Conservation (phyloP, 176 grass and related monocot species). For the Triticum monococcum region DNA sequence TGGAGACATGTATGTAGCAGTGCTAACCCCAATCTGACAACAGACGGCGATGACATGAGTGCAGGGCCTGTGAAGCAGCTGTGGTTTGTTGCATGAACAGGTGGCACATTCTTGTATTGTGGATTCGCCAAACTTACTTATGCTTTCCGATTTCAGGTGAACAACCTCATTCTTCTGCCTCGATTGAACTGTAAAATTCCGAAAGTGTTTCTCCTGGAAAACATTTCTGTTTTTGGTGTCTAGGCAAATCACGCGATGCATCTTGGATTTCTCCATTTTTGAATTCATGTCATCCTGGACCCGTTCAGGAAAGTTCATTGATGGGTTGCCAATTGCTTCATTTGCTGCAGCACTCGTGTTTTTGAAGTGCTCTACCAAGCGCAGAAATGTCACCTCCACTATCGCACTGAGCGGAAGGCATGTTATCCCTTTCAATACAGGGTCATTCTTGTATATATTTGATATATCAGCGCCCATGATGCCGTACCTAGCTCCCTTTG, state of each 20-base stretch:
- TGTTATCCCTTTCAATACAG: slow-evolving; percentile 24
- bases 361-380: slow-evolving; percentile 5
- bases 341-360: slow-evolving; percentile 9
- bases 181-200: not conserved
- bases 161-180: not conserved
- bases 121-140: not conserved
- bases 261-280: slow-evolving; percentile 7
- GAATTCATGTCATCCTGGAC: slow-evolving; percentile 17
- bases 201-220: not conserved
- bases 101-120: not conserved
- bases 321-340: slow-evolving; percentile 17
- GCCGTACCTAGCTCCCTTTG: slow-evolving; percentile 11
- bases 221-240: not conserved
- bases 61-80: slow-evolving; percentile 3
- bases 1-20: slow-evolving; percentile 1
- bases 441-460: slow-evolving; percentile 4
- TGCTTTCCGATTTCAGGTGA: not conserved
- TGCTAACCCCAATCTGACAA: slow-evolving; percentile 17
- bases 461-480: slow-evolving; percentile 13
- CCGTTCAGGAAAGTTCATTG: slow-evolving; percentile 5
- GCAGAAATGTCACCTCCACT: slow-evolving; percentile 10
- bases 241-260: not conserved
- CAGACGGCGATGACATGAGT: slow-evolving; percentile 29
- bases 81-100: slow-evolving; percentile 19
- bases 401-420: slow-evolving; percentile 26